Base-by-base conservation (phyloP, 805 yeast genomes). In the Zygoascus flipseniorum region DNA sequence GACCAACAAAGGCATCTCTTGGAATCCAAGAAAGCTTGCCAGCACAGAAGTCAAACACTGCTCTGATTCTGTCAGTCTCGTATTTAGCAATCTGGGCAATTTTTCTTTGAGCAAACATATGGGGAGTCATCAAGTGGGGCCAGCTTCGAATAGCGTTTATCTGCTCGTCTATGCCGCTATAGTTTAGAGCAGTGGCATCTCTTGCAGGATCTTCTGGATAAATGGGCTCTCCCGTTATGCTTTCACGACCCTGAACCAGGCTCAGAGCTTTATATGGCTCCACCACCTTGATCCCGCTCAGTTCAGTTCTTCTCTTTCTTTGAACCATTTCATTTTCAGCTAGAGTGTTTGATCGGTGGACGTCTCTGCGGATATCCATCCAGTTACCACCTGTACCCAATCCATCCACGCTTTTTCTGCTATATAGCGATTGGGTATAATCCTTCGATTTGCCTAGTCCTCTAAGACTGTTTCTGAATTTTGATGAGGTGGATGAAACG, bases 341-440 rank as follows among this genome's bases (percentile, higher is more conserved):
- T 23, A 88, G 69, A 0, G 95, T 78, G 57, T 81, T 82, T 53
- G 89, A 81, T 60, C 97, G 76, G 65, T 85, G 80, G 51, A 89
- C 67, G 59, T 83, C 90, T 47, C 80, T 70, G 47, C 77, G 75
- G 14, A 74, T 73, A 23, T 77, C 80, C 19, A 80, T 72, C 85
- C 85, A 80, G 37, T 58, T 56, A 31, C 58, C 54, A 52, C 52
- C 50, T 31, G 45, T 19, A 11, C 37, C 43, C 23, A 43, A 11
- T 20, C 51, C 55, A n/a, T 20, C 28, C 9, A 42, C 28, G 16
- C 52, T 43, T n/a, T 31, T 43, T n/a, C 41, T 48, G 14, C 44
- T 39, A 20, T 18, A 37, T 3, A 48, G 18, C 6, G 44, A 37
- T 9, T 32, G 11, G 19, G 35, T 31, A 8, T 35, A 11, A 11